These are phyloP conservation scores for Arabidopsis arenosa DNA, from an alignment of 345 rosid genomes.

Conservation along the genomic window DNA sequence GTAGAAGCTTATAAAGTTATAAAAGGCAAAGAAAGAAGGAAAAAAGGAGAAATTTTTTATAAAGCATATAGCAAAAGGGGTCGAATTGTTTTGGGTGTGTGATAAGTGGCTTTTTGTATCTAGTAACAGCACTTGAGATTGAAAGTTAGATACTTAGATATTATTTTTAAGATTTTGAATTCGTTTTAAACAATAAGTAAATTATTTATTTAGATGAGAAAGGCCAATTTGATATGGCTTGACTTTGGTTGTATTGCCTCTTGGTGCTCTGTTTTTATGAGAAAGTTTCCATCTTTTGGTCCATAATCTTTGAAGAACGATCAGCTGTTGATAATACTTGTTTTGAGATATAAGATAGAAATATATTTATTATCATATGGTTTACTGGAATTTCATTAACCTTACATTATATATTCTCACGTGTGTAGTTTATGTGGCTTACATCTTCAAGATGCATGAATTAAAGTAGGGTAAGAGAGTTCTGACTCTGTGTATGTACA, in stretches of 20 bases:
- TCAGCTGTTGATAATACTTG: background rate
- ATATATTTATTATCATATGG: background rate
- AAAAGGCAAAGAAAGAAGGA: constrained; percentile 18
- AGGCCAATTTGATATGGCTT: constrained; percentile 36
- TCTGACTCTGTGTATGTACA: constrained; percentile 28
- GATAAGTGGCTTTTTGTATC: constrained; percentile 45
- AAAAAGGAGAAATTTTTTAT: constrained; percentile 30
- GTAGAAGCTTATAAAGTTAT: constrained; percentile 35
- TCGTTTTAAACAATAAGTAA: constrained; percentile 14
- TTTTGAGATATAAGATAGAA: background rate
- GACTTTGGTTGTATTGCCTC: constrained; percentile 37
- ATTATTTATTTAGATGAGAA: constrained; percentile 22
- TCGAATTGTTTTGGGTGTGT: constrained; percentile 51
- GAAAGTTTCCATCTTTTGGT: constrained; percentile 1
- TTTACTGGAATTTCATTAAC: constrained; percentile 20
- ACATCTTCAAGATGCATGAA: constrained; percentile 24
- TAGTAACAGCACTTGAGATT: constrained; percentile 38
- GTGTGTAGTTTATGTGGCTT: constrained; percentile 23
- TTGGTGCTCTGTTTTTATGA: constrained; percentile 23
- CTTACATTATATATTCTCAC: constrained; percentile 14
- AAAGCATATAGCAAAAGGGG: constrained; percentile 52
- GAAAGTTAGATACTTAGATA: constrained; percentile 44
- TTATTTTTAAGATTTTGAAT: constrained; percentile 33
- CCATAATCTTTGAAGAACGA: constrained; percentile 20
- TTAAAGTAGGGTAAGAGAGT: constrained; percentile 23